phyloP scores from a whole-genome alignment of 2,329 filamentous ascomycete genomes.

The Geoglossum cookeanum region DNA sequence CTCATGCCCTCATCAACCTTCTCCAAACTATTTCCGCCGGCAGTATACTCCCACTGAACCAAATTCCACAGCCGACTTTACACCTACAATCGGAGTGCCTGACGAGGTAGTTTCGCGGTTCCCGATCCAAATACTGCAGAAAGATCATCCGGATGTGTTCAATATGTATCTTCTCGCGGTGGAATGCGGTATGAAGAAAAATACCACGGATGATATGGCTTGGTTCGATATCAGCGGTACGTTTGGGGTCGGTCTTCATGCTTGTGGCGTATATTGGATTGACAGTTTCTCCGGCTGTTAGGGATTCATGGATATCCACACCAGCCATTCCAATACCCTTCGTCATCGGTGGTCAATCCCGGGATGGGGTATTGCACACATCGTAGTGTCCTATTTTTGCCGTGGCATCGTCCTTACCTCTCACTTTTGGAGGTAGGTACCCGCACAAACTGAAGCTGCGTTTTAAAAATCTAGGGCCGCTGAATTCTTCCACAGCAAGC shows the following conservation, averaged over 20 bases:
- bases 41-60: no score
- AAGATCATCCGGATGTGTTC: slow-evolving; percentile 2
- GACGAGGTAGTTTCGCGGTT: slow-evolving; percentile 1
- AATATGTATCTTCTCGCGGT: slow-evolving; percentile 6
- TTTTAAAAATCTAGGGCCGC: neutral
- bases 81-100: neutral
- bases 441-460: neutral
- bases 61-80: neutral
- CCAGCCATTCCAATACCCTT: slow-evolving; percentile 4
- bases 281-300: neutral
- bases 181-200: neutral
- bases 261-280: neutral
- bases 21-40: no score
- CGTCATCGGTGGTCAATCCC: slow-evolving; percentile 1
- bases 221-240: slow-evolving; percentile 4
- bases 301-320: slow-evolving; percentile 6
- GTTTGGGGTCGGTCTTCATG: neutral
- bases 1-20: no score
- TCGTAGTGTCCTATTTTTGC: slow-evolving; percentile 1
- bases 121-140: slow-evolving; percentile 3
- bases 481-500: slow-evolving; percentile 3
- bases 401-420: slow-evolving; percentile 6
- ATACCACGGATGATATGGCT: neutral
- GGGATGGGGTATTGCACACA: slow-evolving; percentile 6
- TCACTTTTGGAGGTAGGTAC: neutral